Evolutionary conservation across 2,329 filamentous ascomycete genomes (phyloP).

Genomic region (Microdochium bolleyi): DNA sequence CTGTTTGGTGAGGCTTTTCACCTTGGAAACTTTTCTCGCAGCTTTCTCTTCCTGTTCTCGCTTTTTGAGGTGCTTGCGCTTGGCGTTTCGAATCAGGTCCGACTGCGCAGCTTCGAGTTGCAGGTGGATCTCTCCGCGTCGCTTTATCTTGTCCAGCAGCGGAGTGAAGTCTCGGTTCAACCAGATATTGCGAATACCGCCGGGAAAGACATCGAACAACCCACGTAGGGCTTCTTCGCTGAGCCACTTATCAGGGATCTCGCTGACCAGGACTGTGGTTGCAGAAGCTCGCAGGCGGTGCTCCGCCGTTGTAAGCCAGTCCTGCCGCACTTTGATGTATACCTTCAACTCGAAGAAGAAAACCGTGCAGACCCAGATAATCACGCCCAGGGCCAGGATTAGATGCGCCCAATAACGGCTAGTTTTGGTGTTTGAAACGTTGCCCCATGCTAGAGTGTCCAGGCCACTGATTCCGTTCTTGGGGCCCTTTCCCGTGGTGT

Average conservation of each 20-base stretch:
- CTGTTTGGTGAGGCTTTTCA: conserved; percentile 40
- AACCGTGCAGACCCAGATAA: conserved; percentile 79
- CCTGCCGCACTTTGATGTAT: conserved; percentile 89
- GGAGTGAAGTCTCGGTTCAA: conserved; percentile 84
- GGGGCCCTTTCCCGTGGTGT: conserved; percentile 11
- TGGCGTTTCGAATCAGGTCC: conserved; percentile 70
- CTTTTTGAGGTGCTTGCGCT: conserved; percentile 69
- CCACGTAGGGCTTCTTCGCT: conserved; percentile 72
- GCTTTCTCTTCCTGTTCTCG: conserved; percentile 57
- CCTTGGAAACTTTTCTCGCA: conserved; percentile 42
- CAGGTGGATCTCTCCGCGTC: conserved; percentile 62
- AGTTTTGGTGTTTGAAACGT: conserved; percentile 60
- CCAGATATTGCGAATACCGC: conserved; percentile 93
- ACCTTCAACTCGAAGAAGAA: conserved; percentile 80
- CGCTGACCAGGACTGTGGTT: conserved; percentile 88
- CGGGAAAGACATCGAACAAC: conserved; percentile 92
- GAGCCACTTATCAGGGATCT: conserved; percentile 87
- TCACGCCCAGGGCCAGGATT: conserved; percentile 66
- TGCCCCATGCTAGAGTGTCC: conserved; percentile 81
- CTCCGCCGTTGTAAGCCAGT: conserved; percentile 89
- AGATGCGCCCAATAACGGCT: conserved; percentile 78
- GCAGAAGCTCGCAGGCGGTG: conserved; percentile 89
- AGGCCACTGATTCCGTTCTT: conserved; percentile 47
- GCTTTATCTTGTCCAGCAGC: conserved; percentile 75
- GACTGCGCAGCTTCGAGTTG: conserved; percentile 78